These are phyloP conservation scores for Lophiostoma macrostomum DNA, from an alignment of 495 filamentous ascomycete species.

Conservation along the genomic window DNA sequence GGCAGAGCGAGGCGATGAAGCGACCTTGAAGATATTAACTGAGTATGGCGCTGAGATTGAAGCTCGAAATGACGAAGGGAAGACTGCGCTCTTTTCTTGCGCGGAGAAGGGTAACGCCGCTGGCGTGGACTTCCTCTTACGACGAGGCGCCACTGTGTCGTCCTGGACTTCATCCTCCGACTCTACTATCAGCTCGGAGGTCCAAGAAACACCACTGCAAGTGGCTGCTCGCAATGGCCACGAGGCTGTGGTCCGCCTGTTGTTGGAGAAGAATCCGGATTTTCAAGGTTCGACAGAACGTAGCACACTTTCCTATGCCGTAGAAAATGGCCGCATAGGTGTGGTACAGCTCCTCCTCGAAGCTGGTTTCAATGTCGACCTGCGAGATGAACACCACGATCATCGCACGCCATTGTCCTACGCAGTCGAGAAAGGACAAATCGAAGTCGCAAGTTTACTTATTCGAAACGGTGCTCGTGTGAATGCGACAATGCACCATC, in stretches of 20 bases:
- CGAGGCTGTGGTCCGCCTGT: neutral
- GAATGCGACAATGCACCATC: neutral
- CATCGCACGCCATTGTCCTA: neutral
- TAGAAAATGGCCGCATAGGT: neutral
- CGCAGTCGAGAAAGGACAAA: neutral
- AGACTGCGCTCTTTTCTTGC: neutral
- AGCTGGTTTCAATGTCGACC: neutral
- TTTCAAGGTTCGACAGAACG: neutral
- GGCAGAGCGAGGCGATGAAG: constrained; percentile 1
- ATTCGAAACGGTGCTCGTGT: neutral
- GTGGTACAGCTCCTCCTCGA: neutral
- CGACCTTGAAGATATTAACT: neutral
- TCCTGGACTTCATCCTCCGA: neutral
- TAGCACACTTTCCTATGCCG: neutral
- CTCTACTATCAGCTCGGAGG: neutral
- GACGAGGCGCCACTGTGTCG: neutral
- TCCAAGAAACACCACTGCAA: neutral
- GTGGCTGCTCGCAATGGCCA: neutral
- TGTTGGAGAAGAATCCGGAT: neutral
- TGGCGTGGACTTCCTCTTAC: neutral
- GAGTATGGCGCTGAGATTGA: constrained; percentile 6
- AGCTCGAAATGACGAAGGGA: constrained; percentile 3
- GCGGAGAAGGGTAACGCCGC: neutral
- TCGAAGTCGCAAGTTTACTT: neutral
- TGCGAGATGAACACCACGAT: neutral